Conservation (phyloP, 805 yeast genomes). For the Tanozyma kutaoensis region DNA sequence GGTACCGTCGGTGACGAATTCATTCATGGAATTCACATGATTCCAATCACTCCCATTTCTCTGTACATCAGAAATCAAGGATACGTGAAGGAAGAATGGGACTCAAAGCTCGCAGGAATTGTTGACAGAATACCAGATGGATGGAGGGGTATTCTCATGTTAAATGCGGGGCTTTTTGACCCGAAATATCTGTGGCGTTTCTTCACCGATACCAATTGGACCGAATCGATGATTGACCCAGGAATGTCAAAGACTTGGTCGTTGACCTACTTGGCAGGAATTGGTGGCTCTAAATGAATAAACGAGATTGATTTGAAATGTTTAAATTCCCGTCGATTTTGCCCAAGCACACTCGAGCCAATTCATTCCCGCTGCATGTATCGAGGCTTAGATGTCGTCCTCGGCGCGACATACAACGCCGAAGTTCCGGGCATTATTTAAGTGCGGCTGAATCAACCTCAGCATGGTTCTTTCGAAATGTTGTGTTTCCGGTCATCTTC, state of each 20-base stretch:
- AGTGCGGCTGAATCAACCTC: too few species aligned
- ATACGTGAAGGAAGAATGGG: conserved; percentile 57
- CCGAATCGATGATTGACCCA: conserved; percentile 47
- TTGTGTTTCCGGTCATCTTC: too few species aligned
- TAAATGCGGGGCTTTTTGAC: conserved; percentile 64
- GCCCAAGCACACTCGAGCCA: too few species aligned
- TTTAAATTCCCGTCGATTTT: too few species aligned
- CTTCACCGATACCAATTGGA: conserved; percentile 38
- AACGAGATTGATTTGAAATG: too few species aligned
- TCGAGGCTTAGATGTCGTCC: too few species aligned
- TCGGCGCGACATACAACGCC: too few species aligned
- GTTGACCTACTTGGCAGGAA: conserved; percentile 56
- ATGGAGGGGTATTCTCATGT: conserved; percentile 61
- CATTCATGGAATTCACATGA: conserved; percentile 69
- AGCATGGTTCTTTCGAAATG: too few species aligned
- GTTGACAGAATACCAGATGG: conserved; percentile 43
- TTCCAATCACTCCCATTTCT: conserved; percentile 60
- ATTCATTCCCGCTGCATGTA: too few species aligned
- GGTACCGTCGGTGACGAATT: conserved; percentile 44
- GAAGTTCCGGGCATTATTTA: too few species aligned
- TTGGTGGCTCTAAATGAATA: conserved; percentile 9
- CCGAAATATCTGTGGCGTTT: conserved; percentile 37
- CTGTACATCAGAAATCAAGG: conserved; percentile 40
- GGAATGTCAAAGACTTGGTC: conserved; percentile 89
- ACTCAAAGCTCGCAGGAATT: conserved; percentile 29